Evolutionary conservation across 441 rosid genomes (phyloP).

Genomic region (Mallotus japonicus): DNA sequence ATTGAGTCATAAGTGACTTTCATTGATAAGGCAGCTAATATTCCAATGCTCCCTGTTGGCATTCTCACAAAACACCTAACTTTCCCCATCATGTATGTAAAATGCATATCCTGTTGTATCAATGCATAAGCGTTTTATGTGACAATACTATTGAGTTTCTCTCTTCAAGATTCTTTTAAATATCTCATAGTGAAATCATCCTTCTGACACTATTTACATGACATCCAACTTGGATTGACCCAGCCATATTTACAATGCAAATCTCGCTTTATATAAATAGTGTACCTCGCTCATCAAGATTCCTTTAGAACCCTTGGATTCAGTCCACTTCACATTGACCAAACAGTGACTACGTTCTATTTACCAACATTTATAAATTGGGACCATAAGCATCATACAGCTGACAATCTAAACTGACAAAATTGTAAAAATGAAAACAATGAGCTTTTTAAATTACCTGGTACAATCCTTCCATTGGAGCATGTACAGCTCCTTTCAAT

Average conservation of each 20-base stretch:
- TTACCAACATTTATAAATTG: background rate
- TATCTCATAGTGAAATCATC: background rate
- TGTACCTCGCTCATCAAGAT: background rate
- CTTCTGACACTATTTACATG: background rate
- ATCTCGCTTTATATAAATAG: background rate
- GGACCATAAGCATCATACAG: background rate
- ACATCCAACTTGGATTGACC: background rate
- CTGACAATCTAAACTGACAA: background rate
- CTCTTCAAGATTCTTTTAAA: background rate
- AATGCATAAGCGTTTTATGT: background rate
- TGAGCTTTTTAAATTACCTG: constrained; percentile 44
- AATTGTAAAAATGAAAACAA: background rate
- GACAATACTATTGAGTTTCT: background rate
- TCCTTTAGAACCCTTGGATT: background rate
- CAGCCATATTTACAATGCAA: background rate
- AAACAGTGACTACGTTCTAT: background rate
- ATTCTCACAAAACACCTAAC: background rate
- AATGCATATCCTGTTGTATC: background rate
- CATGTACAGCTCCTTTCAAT: constrained; percentile 94
- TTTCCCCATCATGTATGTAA: background rate
- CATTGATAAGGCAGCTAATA: background rate
- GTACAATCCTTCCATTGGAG: constrained; percentile 97
- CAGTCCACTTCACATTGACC: background rate
- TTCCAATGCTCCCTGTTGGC: background rate
- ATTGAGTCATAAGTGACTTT: background rate